These are phyloP conservation scores for Mortierella sp. DNA, from an alignment of 371 early-diverging fungal genomes.

Conservation along the genomic window DNA sequence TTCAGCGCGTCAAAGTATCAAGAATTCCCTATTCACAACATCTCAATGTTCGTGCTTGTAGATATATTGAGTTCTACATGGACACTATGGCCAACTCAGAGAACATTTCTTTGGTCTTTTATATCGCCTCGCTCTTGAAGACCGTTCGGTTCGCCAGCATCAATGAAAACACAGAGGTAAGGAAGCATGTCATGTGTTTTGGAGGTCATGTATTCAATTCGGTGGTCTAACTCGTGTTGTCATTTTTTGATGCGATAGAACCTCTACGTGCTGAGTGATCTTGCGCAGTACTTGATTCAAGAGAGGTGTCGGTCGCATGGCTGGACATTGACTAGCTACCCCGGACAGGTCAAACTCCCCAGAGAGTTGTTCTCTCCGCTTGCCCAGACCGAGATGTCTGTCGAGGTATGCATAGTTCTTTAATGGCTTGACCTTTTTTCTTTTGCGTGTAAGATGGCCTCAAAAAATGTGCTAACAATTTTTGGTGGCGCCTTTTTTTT, in stretches of 20 bases:
- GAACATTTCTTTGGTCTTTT: slow-evolving; percentile 88
- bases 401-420: slow-evolving; percentile 16
- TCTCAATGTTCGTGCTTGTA: slow-evolving; percentile 15
- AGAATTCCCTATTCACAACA: background rate
- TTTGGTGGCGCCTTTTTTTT: background rate
- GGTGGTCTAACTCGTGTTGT: background rate
- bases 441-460: too few species aligned
- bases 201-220: background rate
- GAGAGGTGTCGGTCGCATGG: slow-evolving; percentile 73
- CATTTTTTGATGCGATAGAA: slow-evolving; percentile 60
- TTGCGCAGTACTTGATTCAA: slow-evolving; percentile 84
- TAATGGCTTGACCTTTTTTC: background rate
- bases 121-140: slow-evolving; percentile 84
- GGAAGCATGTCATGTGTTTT: background rate
- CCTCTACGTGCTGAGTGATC: slow-evolving; percentile 86
- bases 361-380: slow-evolving; percentile 67
- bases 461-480: background rate
- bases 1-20: background rate
- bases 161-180: slow-evolving; percentile 66
- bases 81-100: slow-evolving; percentile 82
- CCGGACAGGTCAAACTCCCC: slow-evolving; percentile 71
- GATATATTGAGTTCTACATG: slow-evolving; percentile 90
- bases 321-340: slow-evolving; percentile 82
- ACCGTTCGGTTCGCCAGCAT: slow-evolving; percentile 73
- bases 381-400: slow-evolving; percentile 21